These are phyloP conservation scores for Lactuca sativa DNA, from an alignment of 129 eudicot species.

Conservation along the genomic window DNA sequence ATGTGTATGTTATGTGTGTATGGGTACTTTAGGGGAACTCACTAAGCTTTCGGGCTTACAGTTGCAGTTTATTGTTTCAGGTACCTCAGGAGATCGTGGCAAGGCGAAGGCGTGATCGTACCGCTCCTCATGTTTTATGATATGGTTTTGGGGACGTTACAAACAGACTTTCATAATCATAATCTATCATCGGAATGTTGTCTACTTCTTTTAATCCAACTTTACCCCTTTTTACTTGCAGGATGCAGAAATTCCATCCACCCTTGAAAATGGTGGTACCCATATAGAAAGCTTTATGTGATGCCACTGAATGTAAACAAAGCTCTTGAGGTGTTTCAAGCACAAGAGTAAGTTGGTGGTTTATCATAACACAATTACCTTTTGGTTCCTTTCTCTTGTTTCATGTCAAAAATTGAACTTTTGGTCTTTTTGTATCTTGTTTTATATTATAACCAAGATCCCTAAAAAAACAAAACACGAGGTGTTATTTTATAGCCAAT, in stretches of 20 bases:
- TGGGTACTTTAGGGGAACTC: too few species aligned
- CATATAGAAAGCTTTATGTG: conserved; percentile 39
- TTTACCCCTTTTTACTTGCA: conserved; percentile 3
- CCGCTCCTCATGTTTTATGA: too few species aligned
- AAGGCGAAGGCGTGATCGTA: too few species aligned
- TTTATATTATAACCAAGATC: conserved; percentile 5
- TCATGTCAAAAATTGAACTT: not conserved
- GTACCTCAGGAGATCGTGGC: too few species aligned
- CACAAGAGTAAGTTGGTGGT: conserved; percentile 4
- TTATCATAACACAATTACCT: conserved; percentile 7
- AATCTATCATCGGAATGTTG: too few species aligned
- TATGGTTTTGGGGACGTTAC: too few species aligned
- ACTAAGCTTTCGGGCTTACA: too few species aligned
- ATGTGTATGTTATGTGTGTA: too few species aligned
- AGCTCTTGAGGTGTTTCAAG: conserved; percentile 26
- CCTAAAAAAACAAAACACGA: not conserved
- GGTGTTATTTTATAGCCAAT: not conserved
- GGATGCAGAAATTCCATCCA: conserved; percentile 63
- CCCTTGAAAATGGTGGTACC: conserved; percentile 66
- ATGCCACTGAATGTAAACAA: conserved; percentile 31
- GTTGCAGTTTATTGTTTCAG: too few species aligned
- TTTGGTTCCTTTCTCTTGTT: not conserved
- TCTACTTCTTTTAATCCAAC: not conserved
- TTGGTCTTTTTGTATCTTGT: conserved; percentile 17
- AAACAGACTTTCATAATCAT: too few species aligned